Conservation (phyloP, 306 rosid species). For the Acacia confusa region DNA sequence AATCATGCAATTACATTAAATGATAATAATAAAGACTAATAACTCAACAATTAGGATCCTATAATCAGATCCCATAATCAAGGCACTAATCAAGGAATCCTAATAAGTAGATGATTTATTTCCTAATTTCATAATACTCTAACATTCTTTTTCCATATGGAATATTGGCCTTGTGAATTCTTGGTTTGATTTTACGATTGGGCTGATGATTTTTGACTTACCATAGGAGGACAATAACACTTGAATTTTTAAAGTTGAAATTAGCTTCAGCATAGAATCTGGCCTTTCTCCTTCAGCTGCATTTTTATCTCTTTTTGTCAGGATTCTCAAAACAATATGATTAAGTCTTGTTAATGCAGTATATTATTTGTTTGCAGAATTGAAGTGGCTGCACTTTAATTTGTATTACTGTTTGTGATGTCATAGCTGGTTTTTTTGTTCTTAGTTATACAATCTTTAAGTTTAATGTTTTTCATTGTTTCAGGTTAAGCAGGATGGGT, state of each 20-base stretch:
- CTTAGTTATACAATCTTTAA: slow-evolving; percentile 6
- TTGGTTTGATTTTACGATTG: not conserved
- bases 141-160: not conserved
- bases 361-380: not conserved
- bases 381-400: not conserved
- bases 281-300: not conserved
- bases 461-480: slow-evolving; percentile 25
- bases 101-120: too few relatives aligned
- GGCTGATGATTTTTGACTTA: not conserved
- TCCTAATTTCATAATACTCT: too few relatives aligned
- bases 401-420: slow-evolving; percentile 16
- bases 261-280: not conserved
- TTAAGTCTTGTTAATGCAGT: not conserved
- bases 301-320: not conserved
- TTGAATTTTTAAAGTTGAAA: not conserved
- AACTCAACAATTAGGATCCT: too few relatives aligned
- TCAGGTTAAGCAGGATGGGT: slow-evolving; percentile 81
- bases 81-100: too few relatives aligned
- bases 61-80: too few relatives aligned
- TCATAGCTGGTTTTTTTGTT: slow-evolving; percentile 12
- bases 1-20: too few relatives aligned
- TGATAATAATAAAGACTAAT: too few relatives aligned
- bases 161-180: not conserved
- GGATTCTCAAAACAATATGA: slow-evolving; percentile 1
- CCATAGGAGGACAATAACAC: not conserved